phyloP scores from a whole-genome alignment of 73 alveolate genomes.

The Blepharisma stoltei region DNA sequence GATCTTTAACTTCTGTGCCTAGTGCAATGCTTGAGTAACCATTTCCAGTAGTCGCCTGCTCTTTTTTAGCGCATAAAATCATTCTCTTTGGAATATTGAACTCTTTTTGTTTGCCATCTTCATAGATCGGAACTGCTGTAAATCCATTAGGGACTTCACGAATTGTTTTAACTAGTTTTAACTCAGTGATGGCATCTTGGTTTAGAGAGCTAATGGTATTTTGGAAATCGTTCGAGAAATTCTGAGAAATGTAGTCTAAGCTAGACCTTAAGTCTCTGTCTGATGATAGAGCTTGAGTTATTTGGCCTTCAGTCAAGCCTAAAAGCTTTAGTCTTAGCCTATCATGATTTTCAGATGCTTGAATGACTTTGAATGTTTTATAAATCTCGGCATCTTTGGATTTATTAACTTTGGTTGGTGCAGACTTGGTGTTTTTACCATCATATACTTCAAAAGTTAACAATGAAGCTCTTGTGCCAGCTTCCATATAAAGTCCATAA shows the following conservation, averaged over 20 bases:
- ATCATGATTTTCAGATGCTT: neutral
- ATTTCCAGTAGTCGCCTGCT: neutral
- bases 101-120: neutral
- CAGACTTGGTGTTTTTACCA: neutral
- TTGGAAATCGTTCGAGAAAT: neutral
- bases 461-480: slow-evolving; percentile 1
- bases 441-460: neutral
- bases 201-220: neutral
- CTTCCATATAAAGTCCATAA: too few species aligned
- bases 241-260: too few species aligned
- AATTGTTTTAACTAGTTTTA: neutral
- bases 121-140: neutral
- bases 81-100: neutral
- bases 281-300: neutral
- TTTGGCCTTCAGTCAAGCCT: slow-evolving; percentile 1
- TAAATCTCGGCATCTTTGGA: neutral
- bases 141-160: neutral
- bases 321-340: neutral
- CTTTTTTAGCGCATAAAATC: neutral
- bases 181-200: neutral
- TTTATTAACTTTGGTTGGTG: too few species aligned
- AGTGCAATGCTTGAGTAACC: neutral
- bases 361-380: neutral
- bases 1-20: neutral
- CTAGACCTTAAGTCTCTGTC: too few species aligned